phyloP scores from a whole-genome alignment of 2,329 filamentous ascomycete species.

The Intubia oerlemansii region DNA sequence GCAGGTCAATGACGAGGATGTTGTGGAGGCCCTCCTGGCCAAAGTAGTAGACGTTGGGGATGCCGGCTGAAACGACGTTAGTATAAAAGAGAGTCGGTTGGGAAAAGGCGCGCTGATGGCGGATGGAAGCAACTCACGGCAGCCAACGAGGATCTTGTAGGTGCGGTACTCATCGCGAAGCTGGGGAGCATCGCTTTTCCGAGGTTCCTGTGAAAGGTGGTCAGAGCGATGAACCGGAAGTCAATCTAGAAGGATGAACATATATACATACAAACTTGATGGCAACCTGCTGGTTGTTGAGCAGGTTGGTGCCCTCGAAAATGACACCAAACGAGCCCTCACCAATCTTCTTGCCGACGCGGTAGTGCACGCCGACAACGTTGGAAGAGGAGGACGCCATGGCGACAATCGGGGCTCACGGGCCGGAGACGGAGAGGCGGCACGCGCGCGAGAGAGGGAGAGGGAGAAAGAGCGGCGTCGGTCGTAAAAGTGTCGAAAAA shows the following conservation, averaged over 20 bases:
- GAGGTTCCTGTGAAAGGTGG: slow-evolving; percentile 50
- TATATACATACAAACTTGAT: slow-evolving; percentile 79
- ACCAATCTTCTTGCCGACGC: slow-evolving; percentile 98
- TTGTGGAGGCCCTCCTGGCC: slow-evolving; percentile 97
- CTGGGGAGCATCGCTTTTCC: slow-evolving; percentile 96
- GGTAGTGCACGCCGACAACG: slow-evolving; percentile 95
- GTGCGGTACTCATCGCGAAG: slow-evolving; percentile 96
- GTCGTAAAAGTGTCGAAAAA: too few species aligned
- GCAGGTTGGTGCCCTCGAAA: slow-evolving; percentile 92
- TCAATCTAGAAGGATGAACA: neutral
- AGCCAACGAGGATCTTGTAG: slow-evolving; percentile 98
- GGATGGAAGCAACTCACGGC: slow-evolving; percentile 67
- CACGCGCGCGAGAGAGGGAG: slow-evolving; percentile 1
- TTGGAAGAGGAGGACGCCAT: slow-evolving; percentile 88
- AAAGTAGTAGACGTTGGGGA: slow-evolving; percentile 99
- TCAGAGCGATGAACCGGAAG: neutral
- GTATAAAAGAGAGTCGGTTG: too few species aligned
- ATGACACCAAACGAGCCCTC: slow-evolving; percentile 98
- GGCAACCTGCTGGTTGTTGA: slow-evolving; percentile 97
- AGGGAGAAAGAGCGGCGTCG: neutral
- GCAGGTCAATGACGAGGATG: slow-evolving; percentile 91
- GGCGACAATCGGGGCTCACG: slow-evolving; percentile 13
- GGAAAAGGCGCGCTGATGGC: slow-evolving; percentile 35
- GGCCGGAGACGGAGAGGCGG: neutral
- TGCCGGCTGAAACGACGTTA: slow-evolving; percentile 44